Evolutionary conservation across 2,329 filamentous ascomycete species (phyloP).

Genomic region (Sodiomyces alkalinus): DNA sequence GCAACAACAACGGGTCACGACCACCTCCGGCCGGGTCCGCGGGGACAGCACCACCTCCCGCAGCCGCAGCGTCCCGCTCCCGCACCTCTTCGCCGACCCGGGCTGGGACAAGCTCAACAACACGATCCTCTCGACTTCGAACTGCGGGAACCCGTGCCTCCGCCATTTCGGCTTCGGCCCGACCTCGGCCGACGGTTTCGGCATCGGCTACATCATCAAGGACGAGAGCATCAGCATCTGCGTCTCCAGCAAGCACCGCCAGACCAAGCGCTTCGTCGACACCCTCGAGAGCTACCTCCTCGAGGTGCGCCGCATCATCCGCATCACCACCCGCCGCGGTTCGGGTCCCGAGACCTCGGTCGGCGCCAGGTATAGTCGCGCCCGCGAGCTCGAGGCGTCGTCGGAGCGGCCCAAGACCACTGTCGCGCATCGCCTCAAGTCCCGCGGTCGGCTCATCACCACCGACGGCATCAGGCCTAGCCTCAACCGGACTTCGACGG

Average conservation of each 20-base stretch:
- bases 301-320: slow-evolving; percentile 74
- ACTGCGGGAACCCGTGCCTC: slow-evolving; percentile 90
- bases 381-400: slow-evolving; percentile 34
- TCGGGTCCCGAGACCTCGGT: slow-evolving; percentile 13
- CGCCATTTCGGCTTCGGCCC: slow-evolving; percentile 95
- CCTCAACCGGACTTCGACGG: slow-evolving; percentile 23
- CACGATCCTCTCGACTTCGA: slow-evolving; percentile 91
- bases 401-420: slow-evolving; percentile 17
- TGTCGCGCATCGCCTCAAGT: slow-evolving; percentile 40
- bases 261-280: slow-evolving; percentile 82
- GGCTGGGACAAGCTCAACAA: slow-evolving; percentile 95
- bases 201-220: slow-evolving; percentile 98
- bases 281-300: slow-evolving; percentile 80
- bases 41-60: slow-evolving; percentile 40
- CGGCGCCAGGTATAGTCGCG: slow-evolving; percentile 29
- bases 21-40: slow-evolving; percentile 15
- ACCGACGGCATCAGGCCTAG: slow-evolving; percentile 28
- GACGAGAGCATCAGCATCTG: slow-evolving; percentile 83
- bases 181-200: slow-evolving; percentile 85
- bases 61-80: slow-evolving; percentile 35
- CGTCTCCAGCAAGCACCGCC: slow-evolving; percentile 81
- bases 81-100: slow-evolving; percentile 68
- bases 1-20: not conserved
- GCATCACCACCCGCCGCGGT: slow-evolving; percentile 42
- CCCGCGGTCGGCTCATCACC: slow-evolving; percentile 57